Conservation (phyloP, 2,329 filamentous ascomycete species). For the Coleophoma eucalyptorum region DNA sequence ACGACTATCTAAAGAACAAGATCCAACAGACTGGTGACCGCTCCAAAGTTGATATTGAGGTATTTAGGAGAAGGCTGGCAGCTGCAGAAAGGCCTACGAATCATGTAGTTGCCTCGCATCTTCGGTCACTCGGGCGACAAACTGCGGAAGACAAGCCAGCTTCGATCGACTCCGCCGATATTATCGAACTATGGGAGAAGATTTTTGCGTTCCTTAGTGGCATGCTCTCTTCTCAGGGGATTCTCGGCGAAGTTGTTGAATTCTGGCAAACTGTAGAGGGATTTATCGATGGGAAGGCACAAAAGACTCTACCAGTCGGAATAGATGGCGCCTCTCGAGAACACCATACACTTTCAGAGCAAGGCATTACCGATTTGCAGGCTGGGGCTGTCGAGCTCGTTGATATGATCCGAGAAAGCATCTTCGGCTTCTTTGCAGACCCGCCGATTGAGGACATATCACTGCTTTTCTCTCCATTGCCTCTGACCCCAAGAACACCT, state of each 20-base stretch:
- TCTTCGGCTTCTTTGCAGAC: conserved; percentile 80
- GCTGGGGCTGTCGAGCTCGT: conserved; percentile 81
- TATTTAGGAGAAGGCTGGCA: conserved; percentile 77
- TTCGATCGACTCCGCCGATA: conserved; percentile 72
- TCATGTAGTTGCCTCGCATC: conserved; percentile 67
- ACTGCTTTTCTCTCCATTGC: conserved; percentile 76
- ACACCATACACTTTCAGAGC: conserved; percentile 75
- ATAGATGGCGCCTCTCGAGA: conserved; percentile 76
- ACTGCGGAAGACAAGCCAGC: conserved; percentile 55
- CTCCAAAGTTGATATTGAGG: conserved; percentile 89
- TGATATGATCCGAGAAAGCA: conserved; percentile 73
- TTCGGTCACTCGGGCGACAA: conserved; percentile 70
- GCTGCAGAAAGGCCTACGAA: conserved; percentile 67
- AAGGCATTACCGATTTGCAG: conserved; percentile 68
- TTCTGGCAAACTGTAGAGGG: conserved; percentile 92
- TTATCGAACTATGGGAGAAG: conserved; percentile 92
- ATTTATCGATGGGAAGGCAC: conserved; percentile 83
- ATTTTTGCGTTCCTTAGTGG: conserved; percentile 69
- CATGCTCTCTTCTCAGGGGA: conserved; percentile 73
- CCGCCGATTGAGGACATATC: conserved; percentile 90
- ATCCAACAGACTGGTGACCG: conserved; percentile 78
- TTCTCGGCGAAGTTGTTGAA: conserved; percentile 85
- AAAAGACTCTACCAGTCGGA: conserved; percentile 73
- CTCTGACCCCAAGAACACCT: conserved; percentile 66
- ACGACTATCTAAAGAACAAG: conserved; percentile 83